Conservation (phyloP, 78 protist genomes). For the slime mould (Dictyostelium discoideum) region DNA sequence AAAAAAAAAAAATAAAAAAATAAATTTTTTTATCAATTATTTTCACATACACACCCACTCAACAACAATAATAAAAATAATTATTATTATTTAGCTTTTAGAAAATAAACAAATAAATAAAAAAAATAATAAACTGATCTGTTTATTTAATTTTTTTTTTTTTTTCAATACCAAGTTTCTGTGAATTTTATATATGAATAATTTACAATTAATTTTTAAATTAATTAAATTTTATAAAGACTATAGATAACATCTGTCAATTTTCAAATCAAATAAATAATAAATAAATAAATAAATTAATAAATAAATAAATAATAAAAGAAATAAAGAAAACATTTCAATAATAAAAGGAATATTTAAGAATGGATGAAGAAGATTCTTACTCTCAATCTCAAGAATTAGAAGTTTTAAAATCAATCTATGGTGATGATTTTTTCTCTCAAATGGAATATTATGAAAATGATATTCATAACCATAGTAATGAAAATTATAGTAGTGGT, state of each 20-base stretch:
- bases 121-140: too few species aligned
- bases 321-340: background rate
- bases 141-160: too few species aligned
- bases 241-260: background rate
- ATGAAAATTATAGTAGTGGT: background rate
- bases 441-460: background rate
- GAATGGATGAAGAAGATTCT: background rate
- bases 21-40: too few species aligned
- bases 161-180: too few species aligned
- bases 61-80: too few species aligned
- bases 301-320: too few species aligned
- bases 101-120: too few species aligned
- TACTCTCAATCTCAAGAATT: background rate
- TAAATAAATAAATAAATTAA: too few species aligned
- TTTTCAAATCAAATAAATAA: too few species aligned
- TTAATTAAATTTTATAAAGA: background rate
- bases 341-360: background rate
- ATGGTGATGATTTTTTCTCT: background rate
- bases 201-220: background rate
- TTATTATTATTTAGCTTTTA: too few species aligned
- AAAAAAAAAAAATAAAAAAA: too few species aligned
- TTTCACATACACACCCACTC: too few species aligned
- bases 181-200: background rate
- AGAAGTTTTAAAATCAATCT: slow-evolving; percentile 3
- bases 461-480: background rate